Conservation (phyloP, 805 yeast species). For the Candida verbasci region DNA sequence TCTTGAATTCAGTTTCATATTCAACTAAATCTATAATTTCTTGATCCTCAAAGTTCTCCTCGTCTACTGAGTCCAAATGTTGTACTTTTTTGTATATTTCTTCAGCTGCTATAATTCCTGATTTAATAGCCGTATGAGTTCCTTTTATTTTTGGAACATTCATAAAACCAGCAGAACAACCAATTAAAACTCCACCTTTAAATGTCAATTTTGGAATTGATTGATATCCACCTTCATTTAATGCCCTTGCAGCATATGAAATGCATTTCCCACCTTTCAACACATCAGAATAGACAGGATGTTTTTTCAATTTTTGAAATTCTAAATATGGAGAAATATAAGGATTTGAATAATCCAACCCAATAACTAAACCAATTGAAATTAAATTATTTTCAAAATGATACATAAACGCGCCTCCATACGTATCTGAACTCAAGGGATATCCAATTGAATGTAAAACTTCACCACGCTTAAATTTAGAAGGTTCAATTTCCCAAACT, state of each 20-base stretch:
- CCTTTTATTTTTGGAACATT: constrained; percentile 98
- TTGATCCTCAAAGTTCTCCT: constrained; percentile 33
- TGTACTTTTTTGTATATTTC: constrained; percentile 44
- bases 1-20: constrained; percentile 61
- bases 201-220: constrained; percentile 85
- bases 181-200: constrained; percentile 96
- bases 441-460: constrained; percentile 88
- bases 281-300: constrained; percentile 73
- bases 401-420: constrained; percentile 97
- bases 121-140: constrained; percentile 94
- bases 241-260: constrained; percentile 92
- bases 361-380: constrained; percentile 89
- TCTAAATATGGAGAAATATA: constrained; percentile 94
- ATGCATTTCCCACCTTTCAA: constrained; percentile 88
- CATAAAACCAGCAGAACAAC: constrained; percentile 95
- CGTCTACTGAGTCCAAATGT: constrained; percentile 45
- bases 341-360: constrained; percentile 92
- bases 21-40: constrained; percentile 42
- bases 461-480: constrained; percentile 72
- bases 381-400: constrained; percentile 94
- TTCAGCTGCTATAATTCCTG: constrained; percentile 95
- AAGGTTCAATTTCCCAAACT: constrained; percentile 91
- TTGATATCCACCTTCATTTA: constrained; percentile 96
- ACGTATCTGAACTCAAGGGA: constrained; percentile 62
- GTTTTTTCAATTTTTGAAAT: constrained; percentile 90